Conservation (phyloP, 306 rosid species). For the Casuarina cunninghamiana region DNA sequence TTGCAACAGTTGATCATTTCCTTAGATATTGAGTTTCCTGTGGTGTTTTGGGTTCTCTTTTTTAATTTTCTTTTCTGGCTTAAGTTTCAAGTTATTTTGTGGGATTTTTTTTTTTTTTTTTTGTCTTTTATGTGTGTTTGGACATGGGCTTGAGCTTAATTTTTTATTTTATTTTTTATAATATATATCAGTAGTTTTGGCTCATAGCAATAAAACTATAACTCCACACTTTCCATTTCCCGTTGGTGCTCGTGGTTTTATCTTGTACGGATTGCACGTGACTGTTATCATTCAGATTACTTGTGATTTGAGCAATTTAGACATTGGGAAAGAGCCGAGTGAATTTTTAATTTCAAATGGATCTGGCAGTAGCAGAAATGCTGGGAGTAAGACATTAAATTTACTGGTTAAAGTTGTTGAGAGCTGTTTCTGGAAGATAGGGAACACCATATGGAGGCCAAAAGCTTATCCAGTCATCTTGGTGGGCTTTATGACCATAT, state of each 20-base stretch:
- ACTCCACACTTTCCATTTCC: background rate
- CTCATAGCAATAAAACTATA: background rate
- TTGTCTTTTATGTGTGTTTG: background rate
- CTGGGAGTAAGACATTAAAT: background rate
- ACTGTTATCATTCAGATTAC: background rate
- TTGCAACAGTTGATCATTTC: slow-evolving; percentile 12
- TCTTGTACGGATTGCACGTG: background rate
- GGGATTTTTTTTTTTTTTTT: background rate
- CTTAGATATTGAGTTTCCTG: slow-evolving; percentile 1
- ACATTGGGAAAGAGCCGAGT: background rate
- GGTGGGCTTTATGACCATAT: too few relatives aligned
- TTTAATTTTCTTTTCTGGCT: background rate
- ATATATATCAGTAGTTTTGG: background rate
- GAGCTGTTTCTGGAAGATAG: too few relatives aligned
- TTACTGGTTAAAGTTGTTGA: too few relatives aligned
- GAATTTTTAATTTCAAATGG: background rate
- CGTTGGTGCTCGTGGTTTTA: background rate
- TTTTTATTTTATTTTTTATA: background rate
- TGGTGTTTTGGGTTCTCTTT: background rate
- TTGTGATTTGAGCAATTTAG: background rate
- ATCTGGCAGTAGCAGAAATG: background rate
- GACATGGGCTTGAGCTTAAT: background rate
- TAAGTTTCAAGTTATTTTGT: background rate
- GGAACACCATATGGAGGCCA: too few relatives aligned
- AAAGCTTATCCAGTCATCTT: too few relatives aligned